Percentiles rank a stretch among this genome's conserved stretches.
These are phyloP conservation scores for Claviceps cyperi DNA, from an alignment of 2,329 filamentous ascomycete genomes.

Conservation along the genomic window DNA sequence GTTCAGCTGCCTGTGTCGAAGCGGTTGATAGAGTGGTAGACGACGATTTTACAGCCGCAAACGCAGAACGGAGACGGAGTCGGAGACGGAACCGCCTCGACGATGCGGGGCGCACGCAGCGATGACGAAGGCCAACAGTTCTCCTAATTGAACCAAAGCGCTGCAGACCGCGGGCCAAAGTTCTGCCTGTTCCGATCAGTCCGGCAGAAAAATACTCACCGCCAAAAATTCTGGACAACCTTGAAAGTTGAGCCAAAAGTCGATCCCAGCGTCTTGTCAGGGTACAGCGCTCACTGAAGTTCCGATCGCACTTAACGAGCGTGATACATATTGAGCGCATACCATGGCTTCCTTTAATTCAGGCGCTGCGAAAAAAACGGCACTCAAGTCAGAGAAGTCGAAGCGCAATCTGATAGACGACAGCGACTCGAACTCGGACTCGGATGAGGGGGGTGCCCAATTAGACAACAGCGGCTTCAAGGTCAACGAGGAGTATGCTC, in stretches of 20 bases:
- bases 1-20: neutral
- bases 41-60: neutral
- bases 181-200: conserved; percentile 1
- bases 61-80: neutral
- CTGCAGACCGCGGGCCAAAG: neutral
- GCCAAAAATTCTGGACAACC: conserved; percentile 17
- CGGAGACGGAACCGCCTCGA: neutral
- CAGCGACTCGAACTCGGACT: conserved; percentile 36
- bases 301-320: neutral
- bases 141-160: neutral
- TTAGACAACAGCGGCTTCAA: conserved; percentile 43
- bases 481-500: conserved; percentile 83
- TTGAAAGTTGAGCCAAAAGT: neutral
- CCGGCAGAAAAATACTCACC: conserved; percentile 14
- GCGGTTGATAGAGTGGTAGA: neutral
- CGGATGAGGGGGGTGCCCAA: conserved; percentile 28
- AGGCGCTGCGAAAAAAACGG: conserved; percentile 3
- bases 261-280: neutral
- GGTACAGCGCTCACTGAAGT: neutral
- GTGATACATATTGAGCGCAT: neutral
- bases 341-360: conserved; percentile 7
- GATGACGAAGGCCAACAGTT: neutral
- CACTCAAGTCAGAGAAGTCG: conserved; percentile 16
- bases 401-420: conserved; percentile 43
- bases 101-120: neutral